Conservation (phyloP, 495 filamentous ascomycete species). For the Tuber aestivum region DNA sequence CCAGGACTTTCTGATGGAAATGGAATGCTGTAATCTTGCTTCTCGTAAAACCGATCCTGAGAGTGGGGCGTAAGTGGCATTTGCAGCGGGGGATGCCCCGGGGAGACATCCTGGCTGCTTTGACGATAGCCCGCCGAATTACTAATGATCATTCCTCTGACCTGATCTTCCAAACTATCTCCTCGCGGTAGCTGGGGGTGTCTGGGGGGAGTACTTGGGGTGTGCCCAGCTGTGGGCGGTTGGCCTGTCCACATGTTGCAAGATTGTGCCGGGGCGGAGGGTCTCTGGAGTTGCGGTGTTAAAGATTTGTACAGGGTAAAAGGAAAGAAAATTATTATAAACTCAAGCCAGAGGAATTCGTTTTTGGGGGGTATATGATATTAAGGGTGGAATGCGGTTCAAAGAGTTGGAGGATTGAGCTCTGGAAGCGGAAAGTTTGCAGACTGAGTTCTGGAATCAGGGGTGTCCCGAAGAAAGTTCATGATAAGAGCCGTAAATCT, state of each 20-base stretch:
- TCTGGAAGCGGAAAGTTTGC: not conserved
- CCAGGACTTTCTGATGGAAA: not conserved
- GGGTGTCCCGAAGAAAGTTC: not conserved
- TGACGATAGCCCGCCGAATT: not conserved
- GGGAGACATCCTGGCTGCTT: not conserved
- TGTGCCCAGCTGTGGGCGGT: not conserved
- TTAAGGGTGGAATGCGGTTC: not conserved
- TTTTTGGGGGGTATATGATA: not conserved
- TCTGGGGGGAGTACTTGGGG: not conserved
- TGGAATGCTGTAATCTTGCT: not conserved
- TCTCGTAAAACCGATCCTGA: not conserved
- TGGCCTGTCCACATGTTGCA: not conserved
- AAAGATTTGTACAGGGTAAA: not conserved
- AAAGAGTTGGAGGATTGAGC: not conserved
- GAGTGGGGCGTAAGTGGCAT: not conserved
- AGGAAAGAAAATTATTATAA: not conserved
- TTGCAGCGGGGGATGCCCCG: not conserved
- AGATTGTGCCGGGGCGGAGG: not conserved
- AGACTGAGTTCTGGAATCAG: not conserved
- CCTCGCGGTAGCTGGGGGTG: not conserved
- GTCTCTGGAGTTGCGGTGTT: not conserved
- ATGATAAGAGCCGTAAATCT: not conserved
- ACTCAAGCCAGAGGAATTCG: not conserved
- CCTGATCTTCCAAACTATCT: conserved; percentile 20
- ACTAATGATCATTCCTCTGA: conserved; percentile 25